Percentiles rank a stretch among this genome's conserved stretches.
Evolutionary conservation across 257 asterid genomes (phyloP).

Genomic region (Gentiana straminea): DNA sequence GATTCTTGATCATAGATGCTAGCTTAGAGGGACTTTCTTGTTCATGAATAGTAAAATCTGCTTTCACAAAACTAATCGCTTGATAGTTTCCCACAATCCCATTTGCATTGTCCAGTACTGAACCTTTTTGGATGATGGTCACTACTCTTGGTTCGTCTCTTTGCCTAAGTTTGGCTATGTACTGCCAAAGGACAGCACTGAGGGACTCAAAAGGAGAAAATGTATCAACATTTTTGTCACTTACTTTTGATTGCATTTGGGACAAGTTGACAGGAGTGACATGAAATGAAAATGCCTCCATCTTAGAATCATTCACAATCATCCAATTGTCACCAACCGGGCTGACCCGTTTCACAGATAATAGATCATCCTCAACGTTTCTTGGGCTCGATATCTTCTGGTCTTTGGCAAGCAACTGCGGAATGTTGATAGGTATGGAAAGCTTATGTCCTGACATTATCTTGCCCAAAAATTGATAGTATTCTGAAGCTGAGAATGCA

Average conservation of each 20-base stretch:
- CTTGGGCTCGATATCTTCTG: slow-evolving; percentile 1
- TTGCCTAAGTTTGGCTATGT: slow-evolving; percentile 40
- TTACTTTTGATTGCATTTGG: slow-evolving; percentile 25
- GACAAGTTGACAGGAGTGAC: slow-evolving; percentile 31
- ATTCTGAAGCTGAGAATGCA: slow-evolving; percentile 48
- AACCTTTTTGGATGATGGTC: slow-evolving; percentile 36
- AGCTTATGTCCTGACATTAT: slow-evolving; percentile 21
- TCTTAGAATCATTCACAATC: slow-evolving; percentile 20
- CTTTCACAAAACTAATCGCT: slow-evolving; percentile 40
- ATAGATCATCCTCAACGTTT: slow-evolving; percentile 22
- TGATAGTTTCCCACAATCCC: slow-evolving; percentile 35
- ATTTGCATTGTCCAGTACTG: slow-evolving; percentile 1
- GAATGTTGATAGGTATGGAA: slow-evolving; percentile 15
- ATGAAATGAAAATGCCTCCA: slow-evolving; percentile 46
- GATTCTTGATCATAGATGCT: slow-evolving; percentile 31
- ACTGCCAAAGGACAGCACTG: slow-evolving; percentile 55
- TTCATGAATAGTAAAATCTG: slow-evolving; percentile 23
- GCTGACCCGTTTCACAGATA: slow-evolving; percentile 51
- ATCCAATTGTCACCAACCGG: slow-evolving; percentile 79
- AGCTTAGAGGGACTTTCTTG: slow-evolving; percentile 36
- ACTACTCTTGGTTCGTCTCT: slow-evolving; percentile 37
- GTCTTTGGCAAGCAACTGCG: slow-evolving; percentile 22
- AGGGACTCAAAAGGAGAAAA: slow-evolving; percentile 49
- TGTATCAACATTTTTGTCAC: slow-evolving; percentile 6
- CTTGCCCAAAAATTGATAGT: slow-evolving; percentile 35